Percentiles rank a stretch among this genome's conserved stretches.
These are phyloP conservation scores for Oropetium thomaeum DNA, from an alignment of 176 grass and related monocot genomes.

Conservation along the genomic window DNA sequence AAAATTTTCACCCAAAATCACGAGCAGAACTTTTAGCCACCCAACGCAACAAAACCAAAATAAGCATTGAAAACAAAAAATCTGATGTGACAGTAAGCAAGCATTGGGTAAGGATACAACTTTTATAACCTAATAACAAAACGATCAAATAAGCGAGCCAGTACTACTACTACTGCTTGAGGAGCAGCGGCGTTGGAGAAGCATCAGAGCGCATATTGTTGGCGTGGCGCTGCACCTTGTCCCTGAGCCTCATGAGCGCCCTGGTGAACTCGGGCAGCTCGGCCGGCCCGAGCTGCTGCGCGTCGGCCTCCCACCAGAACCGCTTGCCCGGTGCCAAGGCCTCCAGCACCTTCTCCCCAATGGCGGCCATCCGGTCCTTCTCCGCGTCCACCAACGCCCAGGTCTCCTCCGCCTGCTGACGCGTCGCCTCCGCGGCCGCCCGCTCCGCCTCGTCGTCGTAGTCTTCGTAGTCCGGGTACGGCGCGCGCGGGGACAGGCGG, in stretches of 20 bases:
- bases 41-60: too few relatives aligned
- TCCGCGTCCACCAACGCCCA: background rate
- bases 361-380: background rate
- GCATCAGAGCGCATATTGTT: background rate
- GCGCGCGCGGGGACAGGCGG: background rate
- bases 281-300: background rate
- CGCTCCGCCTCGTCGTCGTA: background rate
- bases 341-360: background rate
- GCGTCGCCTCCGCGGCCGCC: background rate
- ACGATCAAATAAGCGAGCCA: too few relatives aligned
- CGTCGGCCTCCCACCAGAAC: constrained; percentile 18
- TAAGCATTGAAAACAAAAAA: too few relatives aligned
- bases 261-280: constrained; percentile 18
- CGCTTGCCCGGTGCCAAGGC: background rate
- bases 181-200: background rate
- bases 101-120: too few relatives aligned
- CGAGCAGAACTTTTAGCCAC: too few relatives aligned
- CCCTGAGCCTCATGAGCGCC: background rate
- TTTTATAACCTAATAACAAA: too few relatives aligned
- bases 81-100: too few relatives aligned
- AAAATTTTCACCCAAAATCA: too few relatives aligned
- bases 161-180: too few relatives aligned
- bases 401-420: background rate
- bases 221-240: background rate
- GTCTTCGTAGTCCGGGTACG: too few relatives aligned